Base-by-base conservation (phyloP, 306 rosid species). In the Hippophae gyantsensis region DNA sequence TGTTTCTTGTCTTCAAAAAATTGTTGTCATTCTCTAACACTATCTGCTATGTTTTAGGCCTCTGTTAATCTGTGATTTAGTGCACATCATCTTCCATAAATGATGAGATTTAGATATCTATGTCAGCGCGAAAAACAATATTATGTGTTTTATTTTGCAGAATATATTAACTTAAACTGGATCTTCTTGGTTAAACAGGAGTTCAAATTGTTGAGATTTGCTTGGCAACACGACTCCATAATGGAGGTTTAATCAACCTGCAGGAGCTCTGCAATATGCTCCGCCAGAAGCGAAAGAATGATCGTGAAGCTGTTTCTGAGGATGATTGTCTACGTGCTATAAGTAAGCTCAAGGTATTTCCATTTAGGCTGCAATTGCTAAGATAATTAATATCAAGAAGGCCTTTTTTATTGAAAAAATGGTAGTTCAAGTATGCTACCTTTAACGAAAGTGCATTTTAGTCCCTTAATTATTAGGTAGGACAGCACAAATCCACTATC, bases 311-410 rank as follows among this genome's bases (percentile, higher is more conserved):
- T 71, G 86, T 92, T 61, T 83, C 98, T 8, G 98, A 87, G 74
- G 98, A 92, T 78, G 98, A 92, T 70, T 87, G 96, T 79, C 61
- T 92, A 62, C 92, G 96, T 52, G 96, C 96, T 71, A 85, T 87
- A 59, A 83, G 95, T 62, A 92, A 92, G 69, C 85, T 92, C 64
- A 92, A 92, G 98, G 98, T 90, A 66, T 77, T 65, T 51, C 67
- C 55, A 12, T 62, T 71, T 68, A 58, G 53, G 53, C 46, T 57
- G 11, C 49, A 46, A 10, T 3, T 57, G 40, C 55, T 72, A 49
- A 48, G 41, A 9, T 14, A 46, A 3, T 46, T 46, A 9, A 46
- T 10, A 46, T 3, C 10, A 10, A 3, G 50, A 32, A 32, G 38
- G 5, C 5, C 38, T 2, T 32, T 18, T 18, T 18, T 18, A 18